Evolutionary conservation across 257 asterid species (phyloP).

Genomic region (Solanum medicagineum): DNA sequence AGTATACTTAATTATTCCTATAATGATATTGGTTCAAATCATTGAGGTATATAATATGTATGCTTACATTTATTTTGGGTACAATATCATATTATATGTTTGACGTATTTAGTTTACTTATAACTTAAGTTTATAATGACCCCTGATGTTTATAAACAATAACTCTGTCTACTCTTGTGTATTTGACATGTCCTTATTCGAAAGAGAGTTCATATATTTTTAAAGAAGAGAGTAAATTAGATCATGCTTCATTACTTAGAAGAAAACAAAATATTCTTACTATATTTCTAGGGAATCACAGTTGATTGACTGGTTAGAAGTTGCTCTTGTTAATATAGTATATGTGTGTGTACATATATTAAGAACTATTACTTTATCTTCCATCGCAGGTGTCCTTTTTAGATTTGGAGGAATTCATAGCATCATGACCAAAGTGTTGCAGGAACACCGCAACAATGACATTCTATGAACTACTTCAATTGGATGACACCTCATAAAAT

Average conservation of each 20-base stretch:
- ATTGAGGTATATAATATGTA: slow-evolving; percentile 20
- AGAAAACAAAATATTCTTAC: not conserved
- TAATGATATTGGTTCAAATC: not conserved
- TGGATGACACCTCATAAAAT: too few species aligned
- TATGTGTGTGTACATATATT: too few species aligned
- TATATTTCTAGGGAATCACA: not conserved
- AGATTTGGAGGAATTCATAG: too few species aligned
- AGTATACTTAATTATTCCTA: not conserved
- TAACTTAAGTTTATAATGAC: not conserved
- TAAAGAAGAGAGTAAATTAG: not conserved
- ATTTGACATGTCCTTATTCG: not conserved
- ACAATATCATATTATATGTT: not conserved
- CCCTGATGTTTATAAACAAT: not conserved
- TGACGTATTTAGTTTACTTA: not conserved
- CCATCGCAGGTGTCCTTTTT: too few species aligned
- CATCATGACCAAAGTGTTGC: too few species aligned
- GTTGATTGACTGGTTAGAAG: not conserved
- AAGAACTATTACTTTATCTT: too few species aligned
- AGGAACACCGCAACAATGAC: too few species aligned
- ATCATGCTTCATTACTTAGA: not conserved
- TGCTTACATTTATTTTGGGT: not conserved
- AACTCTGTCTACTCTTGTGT: not conserved
- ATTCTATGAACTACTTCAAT: too few species aligned
- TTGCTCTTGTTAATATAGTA: not conserved
- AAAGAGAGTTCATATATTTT: not conserved